Conservation (phyloP, 2,329 filamentous ascomycete genomes). For the Penicillium sumatraense region DNA sequence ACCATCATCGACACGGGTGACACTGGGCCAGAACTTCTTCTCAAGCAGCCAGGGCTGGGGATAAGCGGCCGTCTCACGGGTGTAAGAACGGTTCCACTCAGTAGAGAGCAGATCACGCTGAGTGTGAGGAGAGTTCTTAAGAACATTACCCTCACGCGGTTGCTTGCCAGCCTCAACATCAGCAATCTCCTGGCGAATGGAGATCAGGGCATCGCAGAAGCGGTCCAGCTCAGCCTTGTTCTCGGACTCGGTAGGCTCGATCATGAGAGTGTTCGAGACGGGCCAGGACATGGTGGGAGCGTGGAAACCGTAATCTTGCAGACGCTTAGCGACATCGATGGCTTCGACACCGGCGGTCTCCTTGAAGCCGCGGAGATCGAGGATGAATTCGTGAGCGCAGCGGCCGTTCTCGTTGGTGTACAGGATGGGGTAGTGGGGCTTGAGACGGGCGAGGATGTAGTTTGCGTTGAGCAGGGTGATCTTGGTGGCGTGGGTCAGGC, state of each 20-base stretch:
- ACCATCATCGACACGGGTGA: conserved; percentile 88
- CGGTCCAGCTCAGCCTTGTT: conserved; percentile 90
- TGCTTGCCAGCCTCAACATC: conserved; percentile 79
- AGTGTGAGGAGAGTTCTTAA: conserved; percentile 88
- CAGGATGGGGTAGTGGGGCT: conserved; percentile 85
- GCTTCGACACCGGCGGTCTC: conserved; percentile 83
- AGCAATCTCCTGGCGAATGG: conserved; percentile 82
- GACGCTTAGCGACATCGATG: conserved; percentile 92
- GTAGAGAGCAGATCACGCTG: conserved; percentile 76
- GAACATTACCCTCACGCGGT: conserved; percentile 76
- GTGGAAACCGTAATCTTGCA: conserved; percentile 98
- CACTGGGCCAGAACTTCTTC: conserved; percentile 97
- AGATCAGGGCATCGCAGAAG: conserved; percentile 87
- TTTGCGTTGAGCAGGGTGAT: conserved; percentile 95
- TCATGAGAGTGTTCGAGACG: conserved; percentile 94
- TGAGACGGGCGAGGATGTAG: conserved; percentile 88
- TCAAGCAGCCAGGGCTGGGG: conserved; percentile 80
- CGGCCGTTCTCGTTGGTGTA: conserved; percentile 88
- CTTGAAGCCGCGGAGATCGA: conserved; percentile 85
- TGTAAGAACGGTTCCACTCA: conserved; percentile 84
- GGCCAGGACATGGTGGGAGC: conserved; percentile 97
- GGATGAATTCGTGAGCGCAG: conserved; percentile 96
- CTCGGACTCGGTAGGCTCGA: conserved; percentile 94
- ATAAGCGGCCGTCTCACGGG: conserved; percentile 82
- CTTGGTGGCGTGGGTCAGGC: conserved; percentile 86